phyloP scores from a whole-genome alignment of 805 yeast species.

The Spathaspora arborariae region DNA sequence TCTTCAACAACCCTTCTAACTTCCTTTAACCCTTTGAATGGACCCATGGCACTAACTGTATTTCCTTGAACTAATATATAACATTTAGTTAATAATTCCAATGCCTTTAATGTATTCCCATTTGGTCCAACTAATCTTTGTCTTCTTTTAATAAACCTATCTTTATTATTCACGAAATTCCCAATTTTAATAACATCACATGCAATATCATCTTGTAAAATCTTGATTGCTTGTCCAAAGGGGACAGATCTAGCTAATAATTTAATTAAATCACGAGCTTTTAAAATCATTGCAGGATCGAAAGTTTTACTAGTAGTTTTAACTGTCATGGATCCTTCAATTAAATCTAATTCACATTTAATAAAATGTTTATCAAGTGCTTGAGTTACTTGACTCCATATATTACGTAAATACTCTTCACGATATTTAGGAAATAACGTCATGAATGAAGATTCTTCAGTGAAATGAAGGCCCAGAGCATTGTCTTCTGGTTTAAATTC shows the following conservation, averaged over 20 bases:
- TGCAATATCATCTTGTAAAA: slow-evolving; percentile 86
- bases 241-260: slow-evolving; percentile 95
- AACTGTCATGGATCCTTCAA: slow-evolving; percentile 97
- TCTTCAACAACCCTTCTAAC: slow-evolving; percentile 94
- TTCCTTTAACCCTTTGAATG: slow-evolving; percentile 87
- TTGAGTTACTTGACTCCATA: slow-evolving; percentile 92
- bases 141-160: slow-evolving; percentile 90
- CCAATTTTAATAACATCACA: slow-evolving; percentile 97
- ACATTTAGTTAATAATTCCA: slow-evolving; percentile 92
- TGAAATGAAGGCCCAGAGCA: slow-evolving; percentile 78
- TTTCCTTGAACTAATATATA: slow-evolving; percentile 95
- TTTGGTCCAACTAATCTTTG: slow-evolving; percentile 96
- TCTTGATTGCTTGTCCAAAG: slow-evolving; percentile 91
- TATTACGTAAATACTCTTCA: slow-evolving; percentile 79
- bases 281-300: slow-evolving; percentile 90
- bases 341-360: slow-evolving; percentile 82
- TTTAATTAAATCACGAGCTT: slow-evolving; percentile 93
- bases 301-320: slow-evolving; percentile 92
- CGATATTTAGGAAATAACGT: slow-evolving; percentile 95
- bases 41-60: slow-evolving; percentile 97
- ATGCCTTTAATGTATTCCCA: slow-evolving; percentile 93
- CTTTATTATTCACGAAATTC: slow-evolving; percentile 82
- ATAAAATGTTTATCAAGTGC: slow-evolving; percentile 70
- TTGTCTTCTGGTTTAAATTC: slow-evolving; percentile 90
- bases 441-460: slow-evolving; percentile 95